A percentile compares a stretch with the other conserved stretches of the same genome.
These are phyloP conservation scores for Bauhinia variegata DNA, from an alignment of 306 rosid species.

Conservation along the genomic window DNA sequence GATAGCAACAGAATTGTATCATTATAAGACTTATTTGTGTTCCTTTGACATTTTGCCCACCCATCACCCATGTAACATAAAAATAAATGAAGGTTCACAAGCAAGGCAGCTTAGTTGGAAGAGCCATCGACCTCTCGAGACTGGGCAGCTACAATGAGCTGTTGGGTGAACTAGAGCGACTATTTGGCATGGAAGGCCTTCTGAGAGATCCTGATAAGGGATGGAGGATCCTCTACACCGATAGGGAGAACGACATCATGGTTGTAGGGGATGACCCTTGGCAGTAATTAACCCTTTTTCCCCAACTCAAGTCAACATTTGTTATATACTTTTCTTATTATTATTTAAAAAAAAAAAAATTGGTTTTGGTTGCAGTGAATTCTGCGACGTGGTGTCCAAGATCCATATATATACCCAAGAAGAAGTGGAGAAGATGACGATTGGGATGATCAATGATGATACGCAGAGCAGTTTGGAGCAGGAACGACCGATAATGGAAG, in stretches of 20 bases:
- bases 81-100: conserved; percentile 94
- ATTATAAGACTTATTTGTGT: conserved; percentile 50
- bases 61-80: conserved; percentile 47
- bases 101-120: conserved; percentile 97
- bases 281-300: conserved; percentile 63
- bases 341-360: not conserved
- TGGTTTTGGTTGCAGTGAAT: conserved; percentile 68
- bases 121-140: conserved; percentile 94
- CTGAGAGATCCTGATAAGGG: conserved; percentile 77
- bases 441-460: conserved; percentile 76
- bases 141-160: conserved; percentile 77
- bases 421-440: conserved; percentile 96
- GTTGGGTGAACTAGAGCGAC: conserved; percentile 79
- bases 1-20: conserved; percentile 52
- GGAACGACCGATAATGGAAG: conserved; percentile 65
- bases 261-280: conserved; percentile 96
- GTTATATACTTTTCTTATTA: conserved; percentile 21
- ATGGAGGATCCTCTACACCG: conserved; percentile 88
- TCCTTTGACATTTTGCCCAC: conserved; percentile 54
- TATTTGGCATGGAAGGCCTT: conserved; percentile 96
- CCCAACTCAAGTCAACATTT: conserved; percentile 29
- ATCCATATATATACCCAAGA: conserved; percentile 82
- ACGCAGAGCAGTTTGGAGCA: conserved; percentile 90
- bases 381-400: conserved; percentile 78
- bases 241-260: conserved; percentile 95